A percentile compares a stretch with the other conserved stretches of the same genome.
Evolutionary conservation across 139 green algal genomes (phyloP).

Genomic region (Volvox africanus): DNA sequence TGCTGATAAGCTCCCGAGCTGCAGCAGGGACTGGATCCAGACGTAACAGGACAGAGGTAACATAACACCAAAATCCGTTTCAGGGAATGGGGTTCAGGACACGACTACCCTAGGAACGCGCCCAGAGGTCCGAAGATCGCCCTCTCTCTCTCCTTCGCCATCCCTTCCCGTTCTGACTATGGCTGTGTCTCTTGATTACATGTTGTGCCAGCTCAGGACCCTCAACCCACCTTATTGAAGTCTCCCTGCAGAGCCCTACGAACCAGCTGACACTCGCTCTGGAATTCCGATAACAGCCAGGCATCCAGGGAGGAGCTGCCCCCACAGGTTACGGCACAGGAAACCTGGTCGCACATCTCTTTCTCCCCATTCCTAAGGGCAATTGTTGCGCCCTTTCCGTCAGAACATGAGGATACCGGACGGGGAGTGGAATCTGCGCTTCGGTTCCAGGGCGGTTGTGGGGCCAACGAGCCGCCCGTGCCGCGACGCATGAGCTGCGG

Average conservation of each 20-base stretch:
- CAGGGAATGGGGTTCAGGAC: no score
- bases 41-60: no score
- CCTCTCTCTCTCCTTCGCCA: no score
- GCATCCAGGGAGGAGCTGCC: neutral
- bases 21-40: no score
- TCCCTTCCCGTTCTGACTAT: no score
- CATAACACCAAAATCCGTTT: no score
- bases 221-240: constrained; percentile 78
- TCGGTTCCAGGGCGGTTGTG: constrained; percentile 26
- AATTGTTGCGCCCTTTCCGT: neutral
- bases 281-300: constrained; percentile 61
- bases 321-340: no score
- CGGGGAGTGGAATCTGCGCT: neutral
- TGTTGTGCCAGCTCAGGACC: neutral
- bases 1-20: no score
- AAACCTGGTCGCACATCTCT: no score
- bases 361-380: neutral
- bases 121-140: no score
- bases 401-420: neutral
- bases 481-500: constrained; percentile 18
- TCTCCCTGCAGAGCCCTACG: constrained; percentile 84
- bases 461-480: neutral
- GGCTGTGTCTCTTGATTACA: no score
- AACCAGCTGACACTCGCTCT: constrained; percentile 73
- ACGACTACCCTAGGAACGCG: no score